These are phyloP conservation scores for Hordeum marinum DNA, from an alignment of 176 grass and related monocot genomes.

Conservation along the genomic window DNA sequence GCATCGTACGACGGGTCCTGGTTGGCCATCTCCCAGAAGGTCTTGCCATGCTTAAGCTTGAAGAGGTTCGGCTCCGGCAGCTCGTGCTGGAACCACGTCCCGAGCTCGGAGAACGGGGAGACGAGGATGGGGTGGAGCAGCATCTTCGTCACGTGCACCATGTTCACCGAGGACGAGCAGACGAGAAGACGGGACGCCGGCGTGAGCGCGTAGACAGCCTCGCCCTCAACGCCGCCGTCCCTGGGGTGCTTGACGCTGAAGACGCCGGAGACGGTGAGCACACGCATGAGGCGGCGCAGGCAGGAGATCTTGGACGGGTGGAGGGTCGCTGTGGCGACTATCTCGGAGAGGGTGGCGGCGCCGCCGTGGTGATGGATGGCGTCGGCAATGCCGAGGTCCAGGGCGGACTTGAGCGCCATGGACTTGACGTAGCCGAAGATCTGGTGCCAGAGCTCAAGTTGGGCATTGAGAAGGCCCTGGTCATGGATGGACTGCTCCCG, in stretches of 20 bases:
- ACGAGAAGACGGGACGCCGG: conserved; percentile 8
- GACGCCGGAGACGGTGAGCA: not conserved
- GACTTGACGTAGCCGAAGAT: conserved; percentile 10
- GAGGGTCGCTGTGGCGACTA: not conserved
- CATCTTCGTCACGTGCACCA: not conserved
- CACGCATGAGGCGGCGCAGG: conserved; percentile 18
- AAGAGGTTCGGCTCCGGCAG: not conserved
- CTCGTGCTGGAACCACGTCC: conserved; percentile 5
- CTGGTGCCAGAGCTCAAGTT: conserved; percentile 19
- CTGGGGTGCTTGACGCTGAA: not conserved
- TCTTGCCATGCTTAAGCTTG: not conserved
- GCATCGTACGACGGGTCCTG: not conserved
- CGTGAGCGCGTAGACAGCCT: conserved; percentile 4
- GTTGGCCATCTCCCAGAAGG: conserved; percentile 20
- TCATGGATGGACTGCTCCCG: not conserved
- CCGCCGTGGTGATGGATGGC: conserved; percentile 4
- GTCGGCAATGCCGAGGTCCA: conserved; percentile 20
- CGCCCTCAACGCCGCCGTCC: not conserved
- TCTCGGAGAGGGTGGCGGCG: not conserved
- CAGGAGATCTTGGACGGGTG: conserved; percentile 22
- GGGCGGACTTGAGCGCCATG: conserved; percentile 18
- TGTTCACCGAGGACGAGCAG: not conserved
- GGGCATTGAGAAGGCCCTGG: conserved; percentile 1
- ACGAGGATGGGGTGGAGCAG: not conserved
- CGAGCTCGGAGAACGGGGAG: not conserved